Evolutionary conservation across 2,329 filamentous ascomycete species (phyloP), one percentile per base, ranked within the genome.

Genomic region (Pseudogymnoascus sp.): DNA sequence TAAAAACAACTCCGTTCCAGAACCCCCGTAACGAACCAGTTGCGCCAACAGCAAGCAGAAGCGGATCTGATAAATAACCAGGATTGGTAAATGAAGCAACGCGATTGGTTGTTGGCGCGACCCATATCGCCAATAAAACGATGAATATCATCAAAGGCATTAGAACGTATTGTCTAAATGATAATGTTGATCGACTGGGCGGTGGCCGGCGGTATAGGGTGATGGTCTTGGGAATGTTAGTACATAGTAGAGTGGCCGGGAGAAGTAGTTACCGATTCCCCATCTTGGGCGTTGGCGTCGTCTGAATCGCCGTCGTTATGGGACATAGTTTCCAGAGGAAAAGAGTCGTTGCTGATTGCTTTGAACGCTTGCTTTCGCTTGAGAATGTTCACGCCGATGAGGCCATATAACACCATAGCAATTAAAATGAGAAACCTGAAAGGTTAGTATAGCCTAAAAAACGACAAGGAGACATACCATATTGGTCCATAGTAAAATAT

Each of bases 91-190:
- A 1, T 79, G 75, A 2, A 77, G 65, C 38, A 8, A 91, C 82
- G 21, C 90, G 82, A 72, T 93, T 93, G 65, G 87, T 81, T 42
- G 86, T 89, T 3, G 88, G 90, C 2, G 84, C 90, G 62, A 91
- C 83, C 87, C 87, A 89, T 2, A 87, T 88, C 40, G 89, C 82
- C 36, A 88, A 77, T 37, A 89, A 78, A 0, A 86, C 86, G 0
- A 85, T 80, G 73, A 89, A 89, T 78, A 89, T 89, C 16, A 89
- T 79, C 53, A 89, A 77, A 0, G 87, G 75, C 75, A 77, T 76
- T 14, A 76, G 68, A 12, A 77, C 69, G 62, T 75, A 77, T 62
- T 77, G 74, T 8, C 73, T 66, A 42, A 77, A 71, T 0, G 75
- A 77, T 0, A 76, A 67, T 2, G 71, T 68, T 7, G 73, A 71